phyloP scores from a whole-genome alignment of 2,329 filamentous ascomycete species.

The Pyrenophora graminea region DNA sequence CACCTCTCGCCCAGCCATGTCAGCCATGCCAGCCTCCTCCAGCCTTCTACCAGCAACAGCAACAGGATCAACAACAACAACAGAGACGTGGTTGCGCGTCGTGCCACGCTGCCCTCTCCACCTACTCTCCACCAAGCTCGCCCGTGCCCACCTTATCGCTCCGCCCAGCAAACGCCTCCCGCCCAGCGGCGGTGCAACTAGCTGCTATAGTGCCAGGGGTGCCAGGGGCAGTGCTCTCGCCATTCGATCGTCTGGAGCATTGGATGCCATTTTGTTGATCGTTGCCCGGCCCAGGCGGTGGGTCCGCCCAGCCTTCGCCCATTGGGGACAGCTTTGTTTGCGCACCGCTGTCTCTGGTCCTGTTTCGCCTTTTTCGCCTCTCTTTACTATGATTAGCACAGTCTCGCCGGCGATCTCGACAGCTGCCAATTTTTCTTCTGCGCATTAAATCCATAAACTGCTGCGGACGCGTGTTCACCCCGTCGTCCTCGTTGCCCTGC shows the following conservation, averaged over 20 bases:
- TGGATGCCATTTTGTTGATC: slow-evolving; percentile 5
- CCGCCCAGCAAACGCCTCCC: slow-evolving; percentile 18
- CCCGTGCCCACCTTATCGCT: slow-evolving; percentile 19
- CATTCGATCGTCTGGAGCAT: slow-evolving; percentile 12
- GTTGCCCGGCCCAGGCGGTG: slow-evolving; percentile 2
- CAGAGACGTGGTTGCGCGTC: background rate
- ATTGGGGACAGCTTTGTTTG: slow-evolving; percentile 3
- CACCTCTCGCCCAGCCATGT: background rate
- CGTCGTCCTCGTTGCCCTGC: background rate
- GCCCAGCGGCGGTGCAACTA: slow-evolving; percentile 9
- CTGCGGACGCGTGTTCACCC: slow-evolving; percentile 11
- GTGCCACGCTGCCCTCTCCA: slow-evolving; percentile 22
- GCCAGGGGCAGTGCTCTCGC: slow-evolving; percentile 18
- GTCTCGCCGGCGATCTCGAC: background rate
- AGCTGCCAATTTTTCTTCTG: background rate
- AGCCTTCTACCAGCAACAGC: background rate
- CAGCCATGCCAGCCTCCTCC: background rate
- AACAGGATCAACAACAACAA: background rate
- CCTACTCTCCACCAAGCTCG: slow-evolving; percentile 13
- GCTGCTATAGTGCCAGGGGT: slow-evolving; percentile 15
- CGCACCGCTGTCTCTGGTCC: slow-evolving; percentile 1
- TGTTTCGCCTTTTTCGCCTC: slow-evolving; percentile 8
- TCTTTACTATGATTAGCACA: slow-evolving; percentile 8
- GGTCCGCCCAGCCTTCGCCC: slow-evolving; percentile 1
- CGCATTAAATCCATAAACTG: background rate